Evolutionary conservation across 2,329 filamentous ascomycete species (phyloP).

Genomic region (Fusarium circinatum): DNA sequence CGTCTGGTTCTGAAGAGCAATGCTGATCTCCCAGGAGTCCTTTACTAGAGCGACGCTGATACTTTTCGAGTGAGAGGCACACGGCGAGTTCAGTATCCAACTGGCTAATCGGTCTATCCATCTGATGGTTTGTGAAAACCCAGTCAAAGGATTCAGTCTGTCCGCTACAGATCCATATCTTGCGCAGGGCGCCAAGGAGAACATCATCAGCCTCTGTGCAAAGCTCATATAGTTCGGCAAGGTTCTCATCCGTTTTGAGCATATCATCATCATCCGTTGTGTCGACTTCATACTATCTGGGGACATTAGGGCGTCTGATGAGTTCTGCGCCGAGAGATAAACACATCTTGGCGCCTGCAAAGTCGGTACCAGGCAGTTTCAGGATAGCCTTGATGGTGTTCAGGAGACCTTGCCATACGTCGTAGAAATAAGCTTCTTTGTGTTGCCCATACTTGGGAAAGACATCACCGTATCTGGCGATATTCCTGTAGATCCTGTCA

Average conservation of each 20-base stretch:
- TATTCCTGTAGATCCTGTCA: neutral
- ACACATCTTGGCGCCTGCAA: neutral
- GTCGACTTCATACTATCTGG: neutral
- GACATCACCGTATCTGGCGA: neutral
- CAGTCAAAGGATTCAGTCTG: neutral
- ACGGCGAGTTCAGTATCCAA: neutral
- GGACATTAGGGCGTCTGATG: neutral
- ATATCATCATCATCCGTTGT: neutral
- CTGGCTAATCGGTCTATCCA: rapidly evolving
- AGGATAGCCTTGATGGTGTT: neutral
- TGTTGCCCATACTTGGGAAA: too few relatives aligned
- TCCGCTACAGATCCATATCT: neutral
- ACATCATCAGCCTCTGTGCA: neutral
- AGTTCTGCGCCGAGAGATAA: neutral
- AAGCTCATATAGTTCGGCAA: neutral
- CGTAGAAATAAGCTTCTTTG: neutral
- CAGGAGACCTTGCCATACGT: neutral
- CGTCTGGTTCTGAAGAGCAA: too few relatives aligned
- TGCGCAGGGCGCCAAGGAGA: neutral
- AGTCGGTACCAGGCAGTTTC: neutral
- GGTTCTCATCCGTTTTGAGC: neutral
- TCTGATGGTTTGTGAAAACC: neutral
- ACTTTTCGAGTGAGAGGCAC: neutral
- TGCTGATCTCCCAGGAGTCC: too few relatives aligned
- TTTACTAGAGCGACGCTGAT: too few relatives aligned